phyloP scores from a whole-genome alignment of 2,329 filamentous ascomycete species.

The Cryphonectria carpinicola region DNA sequence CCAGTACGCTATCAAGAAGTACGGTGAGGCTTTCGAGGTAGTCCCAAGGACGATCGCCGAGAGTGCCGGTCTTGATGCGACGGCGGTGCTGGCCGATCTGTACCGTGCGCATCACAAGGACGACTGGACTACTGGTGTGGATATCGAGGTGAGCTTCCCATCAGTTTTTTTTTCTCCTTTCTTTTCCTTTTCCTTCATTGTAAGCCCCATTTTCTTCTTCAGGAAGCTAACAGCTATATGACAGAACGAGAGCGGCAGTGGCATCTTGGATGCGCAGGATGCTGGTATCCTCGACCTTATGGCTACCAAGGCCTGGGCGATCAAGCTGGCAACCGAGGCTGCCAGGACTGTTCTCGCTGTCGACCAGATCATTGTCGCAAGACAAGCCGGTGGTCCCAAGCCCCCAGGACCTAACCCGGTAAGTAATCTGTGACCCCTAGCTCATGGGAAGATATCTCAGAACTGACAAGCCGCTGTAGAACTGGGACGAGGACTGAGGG shows the following conservation, averaged over 20 bases:
- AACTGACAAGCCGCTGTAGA: conserved; percentile 45
- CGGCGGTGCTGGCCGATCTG: conserved; percentile 89
- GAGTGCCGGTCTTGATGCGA: conserved; percentile 93
- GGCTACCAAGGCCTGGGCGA: conserved; percentile 93
- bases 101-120: conserved; percentile 93
- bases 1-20: conserved; percentile 98
- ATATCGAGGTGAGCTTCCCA: conserved; percentile 70
- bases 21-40: conserved; percentile 95
- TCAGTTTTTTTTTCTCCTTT: neutral
- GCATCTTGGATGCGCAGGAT: conserved; percentile 82
- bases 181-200: no score
- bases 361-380: conserved; percentile 97
- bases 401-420: conserved; percentile 88
- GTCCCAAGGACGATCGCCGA: conserved; percentile 93
- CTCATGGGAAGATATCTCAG: neutral
- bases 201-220: neutral
- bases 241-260: conserved; percentile 75
- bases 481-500: conserved; percentile 66
- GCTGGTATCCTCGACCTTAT: conserved; percentile 91
- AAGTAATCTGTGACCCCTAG: conserved; percentile 35
- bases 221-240: conserved; percentile 32
- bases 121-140: conserved; percentile 88
- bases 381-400: conserved; percentile 96
- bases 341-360: conserved; percentile 93
- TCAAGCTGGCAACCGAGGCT: conserved; percentile 93